A percentile compares a stretch with the other conserved stretches of the same genome.
These are phyloP conservation scores for Kwoniella newhampshirensis DNA, from an alignment of 768 basidiomycete genomes.

Conservation along the genomic window DNA sequence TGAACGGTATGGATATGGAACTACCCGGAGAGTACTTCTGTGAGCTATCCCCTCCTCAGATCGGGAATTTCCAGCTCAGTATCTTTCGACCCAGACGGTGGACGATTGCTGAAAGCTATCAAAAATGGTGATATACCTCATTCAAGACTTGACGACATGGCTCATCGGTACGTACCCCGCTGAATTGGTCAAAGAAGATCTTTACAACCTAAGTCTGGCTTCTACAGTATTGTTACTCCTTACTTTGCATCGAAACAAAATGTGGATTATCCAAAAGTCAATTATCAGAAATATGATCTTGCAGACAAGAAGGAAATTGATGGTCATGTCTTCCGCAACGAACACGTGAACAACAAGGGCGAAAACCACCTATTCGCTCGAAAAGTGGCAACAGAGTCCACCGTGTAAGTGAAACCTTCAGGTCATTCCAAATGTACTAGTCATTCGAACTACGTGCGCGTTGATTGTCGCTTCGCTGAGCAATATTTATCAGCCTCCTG, in stretches of 20 bases:
- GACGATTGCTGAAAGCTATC: slow-evolving; percentile 34
- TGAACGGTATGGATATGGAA: slow-evolving; percentile 49
- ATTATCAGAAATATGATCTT: slow-evolving; percentile 51
- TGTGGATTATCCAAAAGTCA: slow-evolving; percentile 63
- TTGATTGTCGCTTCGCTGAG: no score
- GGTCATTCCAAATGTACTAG: background rate
- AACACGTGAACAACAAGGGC: slow-evolving; percentile 60
- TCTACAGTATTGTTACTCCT: slow-evolving; percentile 49
- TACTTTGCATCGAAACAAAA: slow-evolving; percentile 62
- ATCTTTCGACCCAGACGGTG: slow-evolving; percentile 19
- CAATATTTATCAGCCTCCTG: slow-evolving; percentile 31
- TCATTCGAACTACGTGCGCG: background rate
- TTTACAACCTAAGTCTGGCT: slow-evolving; percentile 7
- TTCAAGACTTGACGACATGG: slow-evolving; percentile 47
- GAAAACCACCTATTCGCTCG: slow-evolving; percentile 60
- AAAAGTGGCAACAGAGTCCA: slow-evolving; percentile 44
- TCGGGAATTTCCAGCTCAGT: background rate
- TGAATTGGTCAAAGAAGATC: background rate
- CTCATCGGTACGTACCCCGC: slow-evolving; percentile 24
- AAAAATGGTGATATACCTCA: slow-evolving; percentile 33
- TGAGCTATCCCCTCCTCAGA: slow-evolving; percentile 5
- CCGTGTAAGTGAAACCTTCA: slow-evolving; percentile 27
- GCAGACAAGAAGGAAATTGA: slow-evolving; percentile 26
- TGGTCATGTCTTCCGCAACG: slow-evolving; percentile 29
- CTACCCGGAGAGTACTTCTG: slow-evolving; percentile 39